Evolutionary conservation across 768 basidiomycete species (phyloP), one percentile per base, ranked within the genome.

Genomic region (Leccinum ochraceum): DNA sequence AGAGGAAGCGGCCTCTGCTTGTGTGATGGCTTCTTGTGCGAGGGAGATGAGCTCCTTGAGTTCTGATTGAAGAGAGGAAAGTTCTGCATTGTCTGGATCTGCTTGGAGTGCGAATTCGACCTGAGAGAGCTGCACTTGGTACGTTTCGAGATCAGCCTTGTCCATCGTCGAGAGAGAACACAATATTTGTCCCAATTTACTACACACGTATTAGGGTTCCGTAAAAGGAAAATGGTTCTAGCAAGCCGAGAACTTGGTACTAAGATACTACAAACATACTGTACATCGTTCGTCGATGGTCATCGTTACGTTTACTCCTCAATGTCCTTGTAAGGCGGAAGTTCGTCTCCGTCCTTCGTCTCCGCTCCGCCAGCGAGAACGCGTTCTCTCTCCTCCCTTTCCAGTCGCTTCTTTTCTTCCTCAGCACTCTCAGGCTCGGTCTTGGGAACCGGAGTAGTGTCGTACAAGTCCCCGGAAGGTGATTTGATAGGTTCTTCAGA

Each of bases 51-150:
- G 90, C 75, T 93, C 86, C 70, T 86, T 81, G 54, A 95, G 83
- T 75, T 94, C 90, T 36, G 85, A 83, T 67, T 84, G 86, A 54
- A 95, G 83, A 30, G 84, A 86, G 42, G 81, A 75, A 52, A 94
- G 86, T 74, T 90, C 92, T 57, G 77, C 67, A 71, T 92, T 94
- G 67, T 79, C 78, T 5, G 92, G 89, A 69, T 95, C 93, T 46
- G 85, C 74, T 53, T 84, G 79, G 52, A 95, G 86, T 20, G 91
- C 89, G 57, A 85, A 76, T 73, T 94, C 90, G 62, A 95, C 92
- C 72, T 94, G 91, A n/a, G 88, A 86, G 60, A 94, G 87, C 71
- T 93, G 91, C 11, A 90, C 89, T 78, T 94, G 90, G 71, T 94
- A 94, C 2, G 90, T 91, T 75, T 95, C 93, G 60, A 95, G 84